Percentiles rank a stretch among this genome's conserved stretches.
Conservation (phyloP, 352 stramenopile genomes). For the Phytophthora megakarya region DNA sequence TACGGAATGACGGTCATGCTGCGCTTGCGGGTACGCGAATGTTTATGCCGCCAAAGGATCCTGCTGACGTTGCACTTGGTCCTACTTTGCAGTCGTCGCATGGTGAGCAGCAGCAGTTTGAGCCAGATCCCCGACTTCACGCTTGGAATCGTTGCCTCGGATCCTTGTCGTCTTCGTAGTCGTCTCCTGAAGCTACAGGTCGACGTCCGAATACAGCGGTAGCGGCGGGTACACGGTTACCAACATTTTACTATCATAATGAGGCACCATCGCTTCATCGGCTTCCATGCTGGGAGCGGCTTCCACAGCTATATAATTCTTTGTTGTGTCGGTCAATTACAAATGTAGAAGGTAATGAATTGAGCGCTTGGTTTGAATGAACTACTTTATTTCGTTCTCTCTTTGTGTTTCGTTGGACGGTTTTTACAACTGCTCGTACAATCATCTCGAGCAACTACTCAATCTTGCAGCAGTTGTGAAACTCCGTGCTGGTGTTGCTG, state of each 20-base stretch:
- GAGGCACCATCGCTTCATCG: too few relatives aligned
- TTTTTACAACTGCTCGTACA: neutral
- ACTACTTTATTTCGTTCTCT: neutral
- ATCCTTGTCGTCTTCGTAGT: neutral
- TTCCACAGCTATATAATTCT: too few relatives aligned
- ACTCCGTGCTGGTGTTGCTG: constrained; percentile 2
- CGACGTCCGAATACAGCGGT: too few relatives aligned
- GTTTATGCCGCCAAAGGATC: constrained; percentile 10
- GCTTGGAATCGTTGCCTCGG: neutral
- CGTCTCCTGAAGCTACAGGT: neutral
- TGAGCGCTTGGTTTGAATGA: neutral
- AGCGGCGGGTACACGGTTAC: neutral
- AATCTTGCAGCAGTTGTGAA: neutral
- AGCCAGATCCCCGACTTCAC: constrained; percentile 15
- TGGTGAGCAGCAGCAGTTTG: constrained; percentile 20
- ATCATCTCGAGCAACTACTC: neutral
- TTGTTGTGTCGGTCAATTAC: too few relatives aligned
- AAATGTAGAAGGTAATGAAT: neutral
- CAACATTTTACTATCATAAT: too few relatives aligned
- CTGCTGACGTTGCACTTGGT: constrained; percentile 20
- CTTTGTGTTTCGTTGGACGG: neutral
- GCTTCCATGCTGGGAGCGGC: too few relatives aligned
- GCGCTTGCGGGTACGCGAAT: constrained; percentile 7
- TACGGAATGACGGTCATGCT: constrained; percentile 2
- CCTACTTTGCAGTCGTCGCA: neutral